A percentile compares a stretch with the other conserved stretches of the same genome.
Conservation (phyloP, 495 filamentous ascomycete genomes). For the Aspergillus olivimuriae region DNA sequence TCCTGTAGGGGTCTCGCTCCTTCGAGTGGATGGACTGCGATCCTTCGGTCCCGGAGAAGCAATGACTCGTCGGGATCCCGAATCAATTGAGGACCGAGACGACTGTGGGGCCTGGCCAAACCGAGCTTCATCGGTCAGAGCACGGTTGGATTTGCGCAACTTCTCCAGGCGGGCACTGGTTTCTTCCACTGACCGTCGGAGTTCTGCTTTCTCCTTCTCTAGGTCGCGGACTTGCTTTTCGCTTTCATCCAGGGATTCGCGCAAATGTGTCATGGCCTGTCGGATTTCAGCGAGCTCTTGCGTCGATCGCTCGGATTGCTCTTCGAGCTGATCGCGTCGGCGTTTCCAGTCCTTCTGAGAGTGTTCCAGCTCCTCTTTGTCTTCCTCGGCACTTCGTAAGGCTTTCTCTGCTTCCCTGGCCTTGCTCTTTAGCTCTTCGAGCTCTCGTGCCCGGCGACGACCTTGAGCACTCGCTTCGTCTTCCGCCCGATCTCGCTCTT, state of each 20-base stretch:
- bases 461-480: slow-evolving; percentile 78
- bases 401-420: slow-evolving; percentile 73
- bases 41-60: slow-evolving; percentile 32
- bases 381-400: slow-evolving; percentile 61
- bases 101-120: slow-evolving; percentile 43
- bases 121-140: slow-evolving; percentile 35
- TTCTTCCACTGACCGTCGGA: slow-evolving; percentile 72
- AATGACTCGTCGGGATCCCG: slow-evolving; percentile 40
- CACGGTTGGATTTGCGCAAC: slow-evolving; percentile 65
- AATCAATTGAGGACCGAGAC: slow-evolving; percentile 62
- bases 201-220: slow-evolving; percentile 72
- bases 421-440: slow-evolving; percentile 76
- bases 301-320: slow-evolving; percentile 54
- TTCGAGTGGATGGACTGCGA: slow-evolving; percentile 33
- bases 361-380: slow-evolving; percentile 63
- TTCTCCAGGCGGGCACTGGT: slow-evolving; percentile 70
- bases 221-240: slow-evolving; percentile 76
- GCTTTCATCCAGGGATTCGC: slow-evolving; percentile 75
- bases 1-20: slow-evolving; percentile 34
- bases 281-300: slow-evolving; percentile 71
- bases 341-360: slow-evolving; percentile 67
- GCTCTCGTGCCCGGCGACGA: slow-evolving; percentile 68
- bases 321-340: slow-evolving; percentile 68
- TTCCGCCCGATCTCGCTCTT: slow-evolving; percentile 88
- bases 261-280: slow-evolving; percentile 69